phyloP scores from a whole-genome alignment of 2,329 filamentous ascomycete genomes.

The Hypoxylon sp. region DNA sequence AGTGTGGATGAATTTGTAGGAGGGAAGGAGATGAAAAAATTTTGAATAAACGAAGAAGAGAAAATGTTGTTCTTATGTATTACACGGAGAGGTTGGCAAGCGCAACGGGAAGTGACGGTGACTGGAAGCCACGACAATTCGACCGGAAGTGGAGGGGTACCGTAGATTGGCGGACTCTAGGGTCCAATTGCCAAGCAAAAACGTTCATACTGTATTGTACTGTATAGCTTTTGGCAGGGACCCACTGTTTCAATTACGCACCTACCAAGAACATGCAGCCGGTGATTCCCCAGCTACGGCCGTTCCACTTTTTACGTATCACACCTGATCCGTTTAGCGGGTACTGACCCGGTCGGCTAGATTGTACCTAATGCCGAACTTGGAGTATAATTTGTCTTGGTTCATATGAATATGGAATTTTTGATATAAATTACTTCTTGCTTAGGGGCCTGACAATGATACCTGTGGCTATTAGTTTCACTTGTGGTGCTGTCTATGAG shows the following conservation, averaged over 20 bases:
- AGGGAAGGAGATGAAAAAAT: conserved; percentile 4
- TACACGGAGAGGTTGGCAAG: conserved; percentile 24
- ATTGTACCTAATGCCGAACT: neutral
- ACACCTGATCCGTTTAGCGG: conserved; percentile 7
- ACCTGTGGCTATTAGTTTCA: neutral
- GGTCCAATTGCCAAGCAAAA: conserved; percentile 24
- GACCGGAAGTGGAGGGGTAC: conserved; percentile 43
- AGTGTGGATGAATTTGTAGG: conserved; percentile 18
- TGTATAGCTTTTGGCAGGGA: conserved; percentile 20
- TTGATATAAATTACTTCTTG: neutral
- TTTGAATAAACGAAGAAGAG: neutral
- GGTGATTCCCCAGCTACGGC: conserved; percentile 21
- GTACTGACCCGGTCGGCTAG: neutral
- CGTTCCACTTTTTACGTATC: conserved; percentile 29
- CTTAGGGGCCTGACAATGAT: neutral
- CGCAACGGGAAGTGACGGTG: conserved; percentile 14
- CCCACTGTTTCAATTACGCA: conserved; percentile 36
- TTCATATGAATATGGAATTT: neutral
- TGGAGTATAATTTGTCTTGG: neutral
- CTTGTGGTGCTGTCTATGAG: conserved; percentile 7
- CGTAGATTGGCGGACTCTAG: conserved; percentile 18
- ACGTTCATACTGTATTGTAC: conserved; percentile 30
- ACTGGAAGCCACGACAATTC: conserved; percentile 39
- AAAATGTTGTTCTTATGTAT: conserved; percentile 38
- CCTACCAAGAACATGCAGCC: conserved; percentile 10